phyloP scores from a whole-genome alignment of 75 land plant species.

The Azolla pinnata region DNA sequence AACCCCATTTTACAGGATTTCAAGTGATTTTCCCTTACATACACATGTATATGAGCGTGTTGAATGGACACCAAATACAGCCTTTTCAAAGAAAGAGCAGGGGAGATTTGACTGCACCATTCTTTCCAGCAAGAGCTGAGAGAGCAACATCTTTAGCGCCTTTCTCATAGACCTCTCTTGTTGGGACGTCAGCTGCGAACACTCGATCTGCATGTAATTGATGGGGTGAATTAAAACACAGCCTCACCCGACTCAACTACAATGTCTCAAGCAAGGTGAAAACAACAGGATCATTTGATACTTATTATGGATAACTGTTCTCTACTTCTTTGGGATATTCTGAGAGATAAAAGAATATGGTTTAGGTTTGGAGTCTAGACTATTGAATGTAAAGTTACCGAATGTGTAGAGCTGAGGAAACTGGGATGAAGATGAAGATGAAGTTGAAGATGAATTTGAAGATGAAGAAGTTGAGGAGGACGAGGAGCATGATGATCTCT shows the following conservation, averaged over 20 bases:
- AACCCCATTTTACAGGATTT: too few relatives aligned
- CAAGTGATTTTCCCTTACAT: too few relatives aligned
- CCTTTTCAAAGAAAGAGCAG: too few relatives aligned
- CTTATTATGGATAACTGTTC: background rate
- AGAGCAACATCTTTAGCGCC: conserved; percentile 80
- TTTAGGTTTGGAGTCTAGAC: background rate
- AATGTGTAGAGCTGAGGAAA: background rate
- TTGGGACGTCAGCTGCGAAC: conserved; percentile 51
- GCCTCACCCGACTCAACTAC: background rate
- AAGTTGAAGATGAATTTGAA: background rate
- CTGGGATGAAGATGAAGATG: too few relatives aligned
- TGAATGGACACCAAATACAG: too few relatives aligned
- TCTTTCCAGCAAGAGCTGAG: conserved; percentile 72
- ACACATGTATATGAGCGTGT: too few relatives aligned
- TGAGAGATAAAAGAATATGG: background rate
- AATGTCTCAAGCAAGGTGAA: background rate
- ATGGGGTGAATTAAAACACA: background rate
- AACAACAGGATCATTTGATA: background rate
- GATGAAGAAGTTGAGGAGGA: conserved; percentile 46
- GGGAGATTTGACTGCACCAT: too few relatives aligned
- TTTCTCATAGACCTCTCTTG: conserved; percentile 65
- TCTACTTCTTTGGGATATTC: background rate
- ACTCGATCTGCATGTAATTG: conserved; percentile 50
- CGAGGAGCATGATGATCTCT: conserved; percentile 27
- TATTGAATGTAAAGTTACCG: too few relatives aligned